Evolutionary conservation across 176 grass and related monocot genomes (phyloP).

Genomic region (Triticum turgidum): DNA sequence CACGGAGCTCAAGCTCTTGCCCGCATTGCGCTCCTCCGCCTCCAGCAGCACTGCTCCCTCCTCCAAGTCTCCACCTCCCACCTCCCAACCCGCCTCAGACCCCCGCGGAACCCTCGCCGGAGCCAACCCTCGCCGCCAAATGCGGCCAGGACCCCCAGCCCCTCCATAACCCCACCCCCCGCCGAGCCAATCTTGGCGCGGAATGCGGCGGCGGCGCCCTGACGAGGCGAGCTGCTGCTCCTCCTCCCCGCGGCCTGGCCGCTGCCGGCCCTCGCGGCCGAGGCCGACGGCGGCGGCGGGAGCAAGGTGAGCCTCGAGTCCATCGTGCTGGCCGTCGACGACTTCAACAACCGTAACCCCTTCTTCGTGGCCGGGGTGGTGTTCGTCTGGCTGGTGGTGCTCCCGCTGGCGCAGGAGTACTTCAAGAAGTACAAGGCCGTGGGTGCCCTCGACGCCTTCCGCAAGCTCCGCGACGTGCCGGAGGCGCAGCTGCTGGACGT

Average conservation of each 20-base stretch:
- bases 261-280: conserved; percentile 9
- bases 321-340: conserved; percentile 67
- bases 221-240: too few relatives aligned
- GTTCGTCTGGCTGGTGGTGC: conserved; percentile 79
- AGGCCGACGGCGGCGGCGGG: conserved; percentile 36
- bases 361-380: conserved; percentile 79
- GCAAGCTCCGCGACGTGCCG: conserved; percentile 72
- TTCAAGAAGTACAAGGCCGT: conserved; percentile 83
- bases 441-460: conserved; percentile 74
- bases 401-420: conserved; percentile 75
- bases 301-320: conserved; percentile 79
- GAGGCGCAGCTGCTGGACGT: conserved; percentile 89
- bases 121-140: conserved; percentile 3
- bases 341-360: conserved; percentile 88
- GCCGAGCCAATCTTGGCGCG: too few relatives aligned
- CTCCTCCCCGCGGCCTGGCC: too few relatives aligned
- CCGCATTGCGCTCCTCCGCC: conserved; percentile 56
- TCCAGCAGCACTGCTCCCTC: conserved; percentile 33
- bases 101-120: neutral
- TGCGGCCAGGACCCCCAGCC: neutral
- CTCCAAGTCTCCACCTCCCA: conserved; percentile 32
- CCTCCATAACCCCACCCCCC: neutral
- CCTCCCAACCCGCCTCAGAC: conserved; percentile 3
- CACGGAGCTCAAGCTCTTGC: conserved; percentile 12
- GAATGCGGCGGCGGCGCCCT: too few relatives aligned